Conservation (phyloP, 225 moss, liverwort and hornwort genomes). For the Anthoceros angustus region DNA sequence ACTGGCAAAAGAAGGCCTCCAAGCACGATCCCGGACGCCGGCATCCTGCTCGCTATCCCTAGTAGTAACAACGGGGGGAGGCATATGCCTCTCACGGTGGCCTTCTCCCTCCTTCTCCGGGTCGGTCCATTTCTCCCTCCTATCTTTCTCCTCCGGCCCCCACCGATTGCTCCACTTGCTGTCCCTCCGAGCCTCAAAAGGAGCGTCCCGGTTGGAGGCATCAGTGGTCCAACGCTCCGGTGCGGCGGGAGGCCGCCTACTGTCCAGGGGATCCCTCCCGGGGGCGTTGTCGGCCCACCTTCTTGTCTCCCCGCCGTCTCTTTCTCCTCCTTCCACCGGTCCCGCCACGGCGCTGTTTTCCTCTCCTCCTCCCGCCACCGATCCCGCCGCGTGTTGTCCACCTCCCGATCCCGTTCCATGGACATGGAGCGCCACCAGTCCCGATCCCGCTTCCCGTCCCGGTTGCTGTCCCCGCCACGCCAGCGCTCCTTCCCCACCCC, state of each 20-base stretch:
- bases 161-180: constrained; percentile 51
- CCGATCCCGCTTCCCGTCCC: constrained; percentile 33
- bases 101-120: constrained; percentile 37
- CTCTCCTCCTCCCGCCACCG: constrained; percentile 57
- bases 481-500: constrained; percentile 40
- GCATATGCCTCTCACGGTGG: constrained; percentile 27
- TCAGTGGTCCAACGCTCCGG: constrained; percentile 39
- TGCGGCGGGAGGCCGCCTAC: constrained; percentile 28
- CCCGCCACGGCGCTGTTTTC: constrained; percentile 40
- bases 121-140: constrained; percentile 37
- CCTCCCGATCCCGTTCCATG: constrained; percentile 44
- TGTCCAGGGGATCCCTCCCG: constrained; percentile 31
- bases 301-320: constrained; percentile 29
- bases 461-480: constrained; percentile 28
- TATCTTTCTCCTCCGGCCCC: constrained; percentile 57
- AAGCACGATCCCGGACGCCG: constrained; percentile 37
- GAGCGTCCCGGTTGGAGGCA: constrained; percentile 29
- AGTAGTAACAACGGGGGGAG: constrained; percentile 14
- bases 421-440: constrained; percentile 59
- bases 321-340: constrained; percentile 50
- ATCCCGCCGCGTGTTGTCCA: constrained; percentile 36
- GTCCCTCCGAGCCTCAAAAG: constrained; percentile 41
- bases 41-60: constrained; percentile 32
- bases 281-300: constrained; percentile 41
- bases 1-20: constrained; percentile 39